Percentiles rank a stretch among this genome's conserved stretches.
These are phyloP conservation scores for Kwoniella sp. DNA, from an alignment of 768 basidiomycete species.

Conservation along the genomic window DNA sequence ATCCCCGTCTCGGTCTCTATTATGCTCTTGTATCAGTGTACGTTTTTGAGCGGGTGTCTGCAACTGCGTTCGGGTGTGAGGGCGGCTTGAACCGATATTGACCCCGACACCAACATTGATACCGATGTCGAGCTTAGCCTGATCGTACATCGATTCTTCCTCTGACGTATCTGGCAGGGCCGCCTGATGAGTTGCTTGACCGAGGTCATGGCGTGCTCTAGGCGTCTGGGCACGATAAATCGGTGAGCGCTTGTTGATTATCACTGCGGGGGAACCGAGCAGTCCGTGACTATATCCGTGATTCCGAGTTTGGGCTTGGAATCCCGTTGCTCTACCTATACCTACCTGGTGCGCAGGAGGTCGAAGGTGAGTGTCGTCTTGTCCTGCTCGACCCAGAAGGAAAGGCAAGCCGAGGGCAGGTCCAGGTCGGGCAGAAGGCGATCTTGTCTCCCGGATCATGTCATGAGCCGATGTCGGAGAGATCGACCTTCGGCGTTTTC, in stretches of 20 bases:
- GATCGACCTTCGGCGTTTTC: conserved; percentile 9
- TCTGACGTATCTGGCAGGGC: not conserved
- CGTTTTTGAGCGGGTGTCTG: not conserved
- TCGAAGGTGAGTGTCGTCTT: not conserved
- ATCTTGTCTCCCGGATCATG: not conserved
- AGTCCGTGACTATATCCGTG: not conserved
- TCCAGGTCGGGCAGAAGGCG: not conserved
- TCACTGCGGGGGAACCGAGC: not conserved
- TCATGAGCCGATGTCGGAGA: conserved; percentile 17
- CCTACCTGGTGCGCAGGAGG: not conserved
- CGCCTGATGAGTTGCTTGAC: no score
- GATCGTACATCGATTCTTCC: not conserved
- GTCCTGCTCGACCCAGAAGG: not conserved
- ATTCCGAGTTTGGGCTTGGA: not conserved
- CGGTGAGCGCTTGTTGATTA: not conserved
- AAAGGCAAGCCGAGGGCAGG: not conserved
- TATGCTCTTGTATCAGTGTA: not conserved
- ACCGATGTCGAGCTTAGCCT: not conserved
- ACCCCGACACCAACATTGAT: not conserved
- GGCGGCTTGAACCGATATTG: no score
- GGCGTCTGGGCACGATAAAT: not conserved
- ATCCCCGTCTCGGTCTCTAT: not conserved
- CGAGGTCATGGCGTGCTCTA: no score
- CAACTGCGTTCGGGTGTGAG: no score
- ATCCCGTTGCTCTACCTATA: no score